These are phyloP conservation scores for Magnolia sinica DNA, from an alignment of 164 flowering plant species.

Conservation along the genomic window DNA sequence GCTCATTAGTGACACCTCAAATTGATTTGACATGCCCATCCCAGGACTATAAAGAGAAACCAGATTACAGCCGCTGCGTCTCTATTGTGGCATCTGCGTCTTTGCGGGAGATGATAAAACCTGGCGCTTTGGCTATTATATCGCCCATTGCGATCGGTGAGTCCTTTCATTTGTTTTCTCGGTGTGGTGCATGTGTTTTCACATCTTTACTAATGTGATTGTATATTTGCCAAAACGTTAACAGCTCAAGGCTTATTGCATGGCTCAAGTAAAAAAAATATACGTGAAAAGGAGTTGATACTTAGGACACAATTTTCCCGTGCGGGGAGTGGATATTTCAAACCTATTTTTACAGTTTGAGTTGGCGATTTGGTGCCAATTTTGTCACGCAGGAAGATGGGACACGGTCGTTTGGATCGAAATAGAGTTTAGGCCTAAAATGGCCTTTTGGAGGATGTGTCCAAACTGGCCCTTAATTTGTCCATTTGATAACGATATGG, in stretches of 20 bases:
- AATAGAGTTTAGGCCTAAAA: no score
- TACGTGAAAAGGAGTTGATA: no score
- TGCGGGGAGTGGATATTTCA: no score
- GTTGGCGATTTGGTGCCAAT: no score
- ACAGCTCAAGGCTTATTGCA: not conserved
- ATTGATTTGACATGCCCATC: not conserved
- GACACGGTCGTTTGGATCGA: no score
- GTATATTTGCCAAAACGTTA: not conserved
- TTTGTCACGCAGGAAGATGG: no score
- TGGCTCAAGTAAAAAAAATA: not conserved
- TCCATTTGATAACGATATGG: no score
- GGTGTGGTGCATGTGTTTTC: not conserved
- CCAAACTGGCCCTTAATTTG: no score
- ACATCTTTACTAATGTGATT: not conserved
- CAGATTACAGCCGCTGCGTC: conserved; percentile 96
- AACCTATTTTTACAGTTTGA: no score
- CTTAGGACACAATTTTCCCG: no score
- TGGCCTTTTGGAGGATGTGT: no score
- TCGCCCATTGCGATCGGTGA: conserved; percentile 83
- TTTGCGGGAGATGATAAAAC: conserved; percentile 96
- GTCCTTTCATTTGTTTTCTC: conserved; percentile 17
- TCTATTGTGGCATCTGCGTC: conserved; percentile 99
- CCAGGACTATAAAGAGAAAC: conserved; percentile 90
- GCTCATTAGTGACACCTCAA: not conserved
- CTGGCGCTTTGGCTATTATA: conserved; percentile 93